Percentiles rank a stretch among this genome's conserved stretches.
Evolutionary conservation across 805 yeast species (phyloP).

Genomic region (Cyberlindnera mycetangii): DNA sequence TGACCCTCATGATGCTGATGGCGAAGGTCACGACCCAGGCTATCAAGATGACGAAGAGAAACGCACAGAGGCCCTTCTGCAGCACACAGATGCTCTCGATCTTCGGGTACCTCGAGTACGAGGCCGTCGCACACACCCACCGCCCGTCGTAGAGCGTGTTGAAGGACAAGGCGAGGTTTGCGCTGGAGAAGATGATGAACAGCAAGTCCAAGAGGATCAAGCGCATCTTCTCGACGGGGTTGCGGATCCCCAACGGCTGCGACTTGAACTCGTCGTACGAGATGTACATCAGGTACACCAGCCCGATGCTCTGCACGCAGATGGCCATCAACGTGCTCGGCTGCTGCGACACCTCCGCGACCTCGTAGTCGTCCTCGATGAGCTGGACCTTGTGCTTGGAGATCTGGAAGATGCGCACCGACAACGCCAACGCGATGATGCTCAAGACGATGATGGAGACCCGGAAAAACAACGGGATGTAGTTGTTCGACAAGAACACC

Average conservation of each 20-base stretch:
- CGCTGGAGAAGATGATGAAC: constrained; percentile 85
- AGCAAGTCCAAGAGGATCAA: constrained; percentile 78
- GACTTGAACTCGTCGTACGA: constrained; percentile 90
- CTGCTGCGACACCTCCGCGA: constrained; percentile 54
- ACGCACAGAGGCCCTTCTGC: constrained; percentile 75
- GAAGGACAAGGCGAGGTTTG: constrained; percentile 82
- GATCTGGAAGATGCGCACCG: constrained; percentile 52
- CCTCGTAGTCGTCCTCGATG: constrained; percentile 7
- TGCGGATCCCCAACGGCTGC: constrained; percentile 85
- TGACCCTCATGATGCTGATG: constrained; percentile 78
- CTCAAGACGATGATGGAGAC: constrained; percentile 56
- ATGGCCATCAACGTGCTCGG: constrained; percentile 94
- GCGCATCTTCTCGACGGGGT: constrained; percentile 79
- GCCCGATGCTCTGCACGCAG: constrained; percentile 75
- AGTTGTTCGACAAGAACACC: constrained; percentile 69
- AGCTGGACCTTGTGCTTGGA: constrained; percentile 28
- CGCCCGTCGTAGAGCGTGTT: constrained; percentile 73
- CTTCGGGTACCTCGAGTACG: constrained; percentile 30
- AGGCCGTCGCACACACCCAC: constrained; percentile 64
- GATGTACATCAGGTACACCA: constrained; percentile 74
- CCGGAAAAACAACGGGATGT: constrained; percentile 76
- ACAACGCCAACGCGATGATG: constrained; percentile 67
- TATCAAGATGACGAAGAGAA: constrained; percentile 69
- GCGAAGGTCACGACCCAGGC: constrained; percentile 87
- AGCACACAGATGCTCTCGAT: constrained; percentile 62